These are phyloP conservation scores for Cylindrodendrum hubeiense DNA, from an alignment of 2,329 filamentous ascomycete genomes.

Conservation along the genomic window DNA sequence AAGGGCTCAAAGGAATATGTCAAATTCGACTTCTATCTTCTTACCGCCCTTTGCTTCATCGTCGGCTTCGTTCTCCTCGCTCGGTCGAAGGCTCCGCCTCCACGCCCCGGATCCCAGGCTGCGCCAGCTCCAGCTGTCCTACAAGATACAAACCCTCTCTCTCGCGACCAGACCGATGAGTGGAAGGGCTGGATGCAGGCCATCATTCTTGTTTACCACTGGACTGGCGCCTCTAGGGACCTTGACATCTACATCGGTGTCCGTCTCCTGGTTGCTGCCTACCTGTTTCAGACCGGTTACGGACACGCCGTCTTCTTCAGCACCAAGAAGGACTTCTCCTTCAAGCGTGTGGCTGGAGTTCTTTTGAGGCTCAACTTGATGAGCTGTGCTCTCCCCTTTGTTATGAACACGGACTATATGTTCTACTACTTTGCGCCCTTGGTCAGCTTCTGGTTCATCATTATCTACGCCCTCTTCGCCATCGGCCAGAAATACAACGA, in stretches of 20 bases:
- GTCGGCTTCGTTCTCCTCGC: conserved; percentile 30
- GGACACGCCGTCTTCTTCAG: conserved; percentile 72
- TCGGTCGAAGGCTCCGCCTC: conserved; percentile 20
- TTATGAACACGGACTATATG: conserved; percentile 65
- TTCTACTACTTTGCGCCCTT: conserved; percentile 70
- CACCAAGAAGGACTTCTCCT: conserved; percentile 66
- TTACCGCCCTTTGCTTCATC: conserved; percentile 31
- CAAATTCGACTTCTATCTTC: conserved; percentile 34
- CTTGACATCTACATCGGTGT: conserved; percentile 65
- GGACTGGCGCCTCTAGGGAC: conserved; percentile 59
- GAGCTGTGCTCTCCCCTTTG: conserved; percentile 63
- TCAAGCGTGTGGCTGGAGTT: conserved; percentile 62
- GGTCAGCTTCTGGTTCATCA: conserved; percentile 71
- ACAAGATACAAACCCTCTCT: conserved; percentile 27
- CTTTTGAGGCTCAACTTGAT: conserved; percentile 71
- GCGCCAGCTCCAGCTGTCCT: too few species aligned
- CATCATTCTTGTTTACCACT: conserved; percentile 66
- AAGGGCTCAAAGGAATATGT: conserved; percentile 43
- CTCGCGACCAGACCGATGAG: conserved; percentile 69
- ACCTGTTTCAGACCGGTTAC: conserved; percentile 72
- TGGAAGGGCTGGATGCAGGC: conserved; percentile 76
- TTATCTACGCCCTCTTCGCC: conserved; percentile 65
- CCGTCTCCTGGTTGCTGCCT: conserved; percentile 67
- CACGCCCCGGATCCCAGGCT: neutral
- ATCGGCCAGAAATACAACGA: conserved; percentile 57